A percentile compares a stretch with the other conserved stretches of the same genome.
These are phyloP conservation scores for Sporothrix phasma DNA, from an alignment of 2,329 filamentous ascomycete genomes.

Conservation along the genomic window DNA sequence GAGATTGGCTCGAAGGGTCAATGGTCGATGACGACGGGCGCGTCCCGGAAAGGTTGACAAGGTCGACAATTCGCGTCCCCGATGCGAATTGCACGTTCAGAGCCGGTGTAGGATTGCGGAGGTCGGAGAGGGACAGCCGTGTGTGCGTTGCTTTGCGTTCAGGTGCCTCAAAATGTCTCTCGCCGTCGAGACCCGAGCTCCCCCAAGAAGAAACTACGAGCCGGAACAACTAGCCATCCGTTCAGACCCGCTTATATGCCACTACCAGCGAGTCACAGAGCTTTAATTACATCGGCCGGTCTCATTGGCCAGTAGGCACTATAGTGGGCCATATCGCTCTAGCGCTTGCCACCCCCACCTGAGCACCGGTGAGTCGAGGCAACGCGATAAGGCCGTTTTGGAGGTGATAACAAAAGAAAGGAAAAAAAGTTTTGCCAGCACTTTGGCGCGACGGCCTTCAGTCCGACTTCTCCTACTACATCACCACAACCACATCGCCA, in stretches of 20 bases:
- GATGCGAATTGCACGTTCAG: slow-evolving; percentile 24
- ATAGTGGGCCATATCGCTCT: not conserved
- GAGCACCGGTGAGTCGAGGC: not conserved
- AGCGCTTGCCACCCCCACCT: not conserved
- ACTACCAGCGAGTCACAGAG: slow-evolving; percentile 16
- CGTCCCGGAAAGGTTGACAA: not conserved
- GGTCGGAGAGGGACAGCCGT: slow-evolving; percentile 3
- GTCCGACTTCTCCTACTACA: not conserved
- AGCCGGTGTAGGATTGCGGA: slow-evolving; percentile 8
- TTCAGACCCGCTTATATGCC: slow-evolving; percentile 11
- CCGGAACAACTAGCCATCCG: slow-evolving; percentile 16
- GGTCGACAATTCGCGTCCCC: slow-evolving; percentile 22
- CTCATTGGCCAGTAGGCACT: slow-evolving; percentile 10
- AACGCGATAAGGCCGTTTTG: not conserved
- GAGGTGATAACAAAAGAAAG: not conserved
- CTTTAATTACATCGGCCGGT: slow-evolving; percentile 17
- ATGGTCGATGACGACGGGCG: slow-evolving; percentile 15
- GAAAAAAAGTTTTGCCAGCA: slow-evolving; percentile 8
- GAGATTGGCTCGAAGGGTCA: slow-evolving; percentile 12
- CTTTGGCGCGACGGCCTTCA: not conserved
- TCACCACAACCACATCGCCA: not conserved
- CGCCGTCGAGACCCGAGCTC: slow-evolving; percentile 20
- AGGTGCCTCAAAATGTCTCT: slow-evolving; percentile 13
- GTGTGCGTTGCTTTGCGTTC: slow-evolving; percentile 8
- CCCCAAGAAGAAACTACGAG: slow-evolving; percentile 10